Percentiles rank a stretch among this genome's conserved stretches.
These are phyloP conservation scores for Penicillium malachiteum DNA, from an alignment of 495 filamentous ascomycete genomes.

Conservation along the genomic window DNA sequence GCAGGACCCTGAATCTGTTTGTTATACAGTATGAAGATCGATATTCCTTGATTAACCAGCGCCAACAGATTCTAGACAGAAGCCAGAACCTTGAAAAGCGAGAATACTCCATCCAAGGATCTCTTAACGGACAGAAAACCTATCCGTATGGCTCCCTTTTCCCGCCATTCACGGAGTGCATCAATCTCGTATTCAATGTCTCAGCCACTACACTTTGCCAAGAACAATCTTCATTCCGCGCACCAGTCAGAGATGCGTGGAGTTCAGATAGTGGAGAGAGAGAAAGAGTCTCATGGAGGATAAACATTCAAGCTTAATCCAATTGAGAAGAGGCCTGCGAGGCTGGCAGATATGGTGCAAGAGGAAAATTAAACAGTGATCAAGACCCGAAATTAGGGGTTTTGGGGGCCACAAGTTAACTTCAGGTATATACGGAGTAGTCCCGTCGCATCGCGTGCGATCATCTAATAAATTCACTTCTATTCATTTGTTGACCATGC, in stretches of 20 bases:
- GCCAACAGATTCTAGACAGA: no score
- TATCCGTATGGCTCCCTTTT: no score
- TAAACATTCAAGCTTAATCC: not conserved
- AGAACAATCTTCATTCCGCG: not conserved
- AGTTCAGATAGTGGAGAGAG: not conserved
- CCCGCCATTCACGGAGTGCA: not conserved
- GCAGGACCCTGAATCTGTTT: not conserved
- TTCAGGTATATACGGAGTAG: not conserved
- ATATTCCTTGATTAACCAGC: no score
- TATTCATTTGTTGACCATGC: not conserved
- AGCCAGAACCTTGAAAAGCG: no score
- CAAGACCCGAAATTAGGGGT: not conserved
- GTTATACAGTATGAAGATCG: not conserved
- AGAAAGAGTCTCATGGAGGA: not conserved
- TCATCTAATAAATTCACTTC: not conserved
- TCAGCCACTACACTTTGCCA: not conserved
- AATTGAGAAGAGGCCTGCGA: not conserved
- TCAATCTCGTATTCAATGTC: not conserved
- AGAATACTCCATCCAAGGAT: no score
- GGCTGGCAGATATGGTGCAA: not conserved
- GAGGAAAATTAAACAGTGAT: not conserved
- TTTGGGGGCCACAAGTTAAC: not conserved
- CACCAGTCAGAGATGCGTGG: not conserved
- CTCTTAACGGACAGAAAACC: no score
- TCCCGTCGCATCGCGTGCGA: no score